Conservation (phyloP, 805 yeast species). For the Suhomyces canberraensis region DNA sequence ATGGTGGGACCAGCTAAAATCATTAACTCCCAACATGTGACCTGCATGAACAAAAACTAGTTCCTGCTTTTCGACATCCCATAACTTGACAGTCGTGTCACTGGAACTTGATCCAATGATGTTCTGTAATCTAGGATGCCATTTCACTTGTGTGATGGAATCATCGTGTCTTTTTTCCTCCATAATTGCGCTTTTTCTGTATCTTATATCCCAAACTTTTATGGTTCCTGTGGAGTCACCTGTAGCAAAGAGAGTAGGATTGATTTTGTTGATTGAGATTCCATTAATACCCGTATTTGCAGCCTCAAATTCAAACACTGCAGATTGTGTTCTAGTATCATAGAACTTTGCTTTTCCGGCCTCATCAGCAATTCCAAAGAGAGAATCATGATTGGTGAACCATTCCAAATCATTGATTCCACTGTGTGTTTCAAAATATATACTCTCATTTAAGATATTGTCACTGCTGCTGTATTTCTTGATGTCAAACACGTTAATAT, state of each 20-base stretch:
- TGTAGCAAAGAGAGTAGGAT: conserved; percentile 57
- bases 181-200: conserved; percentile 12
- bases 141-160: conserved; percentile 61
- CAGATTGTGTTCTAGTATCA: conserved; percentile 46
- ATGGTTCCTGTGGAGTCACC: conserved; percentile 62
- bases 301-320: conserved; percentile 1
- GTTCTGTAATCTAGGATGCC: conserved; percentile 60
- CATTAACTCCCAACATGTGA: conserved; percentile 83
- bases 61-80: conserved; percentile 43
- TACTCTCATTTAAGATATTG: neutral
- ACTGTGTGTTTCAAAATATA: conserved; percentile 9
- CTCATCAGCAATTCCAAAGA: conserved; percentile 70
- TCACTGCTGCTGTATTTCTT: conserved; percentile 26
- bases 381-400: conserved; percentile 57
- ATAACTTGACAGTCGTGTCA: conserved; percentile 59
- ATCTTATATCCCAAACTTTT: conserved; percentile 65
- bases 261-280: conserved; percentile 56
- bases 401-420: conserved; percentile 76
- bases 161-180: conserved; percentile 42
- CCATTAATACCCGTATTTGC: conserved; percentile 48
- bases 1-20: conserved; percentile 75
- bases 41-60: conserved; percentile 75
- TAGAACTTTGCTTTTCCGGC: conserved; percentile 46
- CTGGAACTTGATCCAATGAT: conserved; percentile 65
- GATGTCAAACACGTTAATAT: conserved; percentile 67